Evolutionary conservation across 2,329 filamentous ascomycete genomes (phyloP), one percentile per base, ranked within the genome.

Genomic region (Exophiala viscosa): DNA sequence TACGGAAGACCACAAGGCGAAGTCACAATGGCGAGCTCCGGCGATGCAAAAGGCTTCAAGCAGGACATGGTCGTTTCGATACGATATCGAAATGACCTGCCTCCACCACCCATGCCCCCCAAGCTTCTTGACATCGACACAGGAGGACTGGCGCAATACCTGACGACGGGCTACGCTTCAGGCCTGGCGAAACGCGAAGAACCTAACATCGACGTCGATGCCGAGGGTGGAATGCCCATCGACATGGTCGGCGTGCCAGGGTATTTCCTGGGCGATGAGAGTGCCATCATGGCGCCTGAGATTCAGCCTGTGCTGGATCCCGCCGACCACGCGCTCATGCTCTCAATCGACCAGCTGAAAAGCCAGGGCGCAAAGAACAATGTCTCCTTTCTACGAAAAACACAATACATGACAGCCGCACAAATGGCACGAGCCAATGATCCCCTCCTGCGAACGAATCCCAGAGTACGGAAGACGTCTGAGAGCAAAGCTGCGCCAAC

Each of bases 61-160:
- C 93, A 99, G 74, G 93, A 99, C 73, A 97, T 96, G 73, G 96
- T 99, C 68, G 92, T 91, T 59, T 87, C 91, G 65, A 89, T 96
- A 66, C 84, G 93, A 71, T 99, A 95, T 71, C 90, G 90, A 66
- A 99, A 99, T 82, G 86, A 90, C 63, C 84, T 99, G 13, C 93
- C 93, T 60, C 91, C 93, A 59, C 93, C 93, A 49, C 90, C 92
- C 50, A 90, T 91, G 67, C 90, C 92, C 1, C 93, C 93, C 1
- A 99, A 99, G 78, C 85, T 99, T 58, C 87, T 99, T 64, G 90
- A 97, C 61, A 96, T 99, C 56, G 92, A 93, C 9, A 96, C 95
- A 65, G 93, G 89, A 51, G 93, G 93, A 38, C 81, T 97, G 13
- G 81, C 88, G 36, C 88, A 95, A 68, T 97, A 96, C 72, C 95